A percentile compares a stretch with the other conserved stretches of the same genome.
Conservation (phyloP, 805 yeast species). For the Lachancea sp. region DNA sequence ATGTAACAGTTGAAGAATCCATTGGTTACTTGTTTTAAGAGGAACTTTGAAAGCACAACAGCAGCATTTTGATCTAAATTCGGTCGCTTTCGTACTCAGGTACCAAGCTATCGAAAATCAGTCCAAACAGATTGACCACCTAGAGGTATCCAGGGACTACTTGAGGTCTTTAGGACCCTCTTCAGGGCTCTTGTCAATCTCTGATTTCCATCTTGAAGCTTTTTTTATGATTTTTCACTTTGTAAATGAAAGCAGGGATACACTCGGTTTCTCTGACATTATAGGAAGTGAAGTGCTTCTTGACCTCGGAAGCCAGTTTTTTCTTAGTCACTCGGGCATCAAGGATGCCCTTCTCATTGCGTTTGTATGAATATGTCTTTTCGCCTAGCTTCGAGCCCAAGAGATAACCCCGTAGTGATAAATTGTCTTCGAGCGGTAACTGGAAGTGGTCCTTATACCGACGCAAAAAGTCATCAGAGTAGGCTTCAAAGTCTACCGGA, state of each 20-base stretch:
- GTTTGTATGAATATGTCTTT: conserved; percentile 42
- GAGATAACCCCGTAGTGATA: conserved; percentile 62
- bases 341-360: conserved; percentile 17
- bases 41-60: too few species aligned
- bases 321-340: conserved; percentile 46
- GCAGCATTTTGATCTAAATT: background rate
- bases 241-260: conserved; percentile 81
- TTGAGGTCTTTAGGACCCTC: background rate
- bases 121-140: too few species aligned
- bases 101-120: background rate
- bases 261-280: conserved; percentile 76
- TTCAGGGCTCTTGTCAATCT: conserved; percentile 1
- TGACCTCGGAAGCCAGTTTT: conserved; percentile 54
- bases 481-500: conserved; percentile 62
- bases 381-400: conserved; percentile 68
- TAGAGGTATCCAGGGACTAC: too few species aligned
- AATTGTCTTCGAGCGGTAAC: conserved; percentile 51
- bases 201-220: conserved; percentile 37
- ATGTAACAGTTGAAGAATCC: conserved; percentile 51
- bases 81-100: conserved; percentile 1
- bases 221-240: conserved; percentile 63
- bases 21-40: too few species aligned
- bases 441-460: conserved; percentile 59
- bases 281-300: conserved; percentile 57
- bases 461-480: conserved; percentile 59